Percentiles rank a stretch among this genome's conserved stretches.
phyloP scores from a whole-genome alignment of 176 grass and related monocot species.

The Carex cristatella region DNA sequence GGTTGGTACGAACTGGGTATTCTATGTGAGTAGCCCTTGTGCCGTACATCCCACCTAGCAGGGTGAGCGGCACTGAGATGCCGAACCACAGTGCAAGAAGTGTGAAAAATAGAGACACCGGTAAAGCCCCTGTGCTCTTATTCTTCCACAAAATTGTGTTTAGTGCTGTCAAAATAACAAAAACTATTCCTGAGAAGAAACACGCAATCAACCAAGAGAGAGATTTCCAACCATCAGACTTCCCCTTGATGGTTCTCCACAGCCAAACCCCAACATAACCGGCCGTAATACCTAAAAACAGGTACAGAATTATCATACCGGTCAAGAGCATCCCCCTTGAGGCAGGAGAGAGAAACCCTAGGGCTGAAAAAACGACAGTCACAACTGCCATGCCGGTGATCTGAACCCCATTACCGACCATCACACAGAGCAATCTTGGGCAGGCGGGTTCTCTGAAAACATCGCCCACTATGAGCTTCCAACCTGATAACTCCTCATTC shows the following conservation, averaged over 20 bases:
- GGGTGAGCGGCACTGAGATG: slow-evolving; percentile 73
- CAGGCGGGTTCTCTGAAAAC: slow-evolving; percentile 76
- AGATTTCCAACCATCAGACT: slow-evolving; percentile 69
- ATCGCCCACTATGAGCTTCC: slow-evolving; percentile 78
- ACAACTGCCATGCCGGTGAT: slow-evolving; percentile 75
- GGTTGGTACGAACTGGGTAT: slow-evolving; percentile 68
- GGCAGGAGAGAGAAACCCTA: slow-evolving; percentile 70
- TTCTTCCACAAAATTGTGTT: slow-evolving; percentile 78
- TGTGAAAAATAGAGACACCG: slow-evolving; percentile 77
- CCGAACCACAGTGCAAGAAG: slow-evolving; percentile 73
- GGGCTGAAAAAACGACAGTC: slow-evolving; percentile 71
- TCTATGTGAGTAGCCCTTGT: slow-evolving; percentile 60
- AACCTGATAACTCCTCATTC: slow-evolving; percentile 83
- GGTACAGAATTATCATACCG: slow-evolving; percentile 79
- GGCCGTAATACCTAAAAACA: slow-evolving; percentile 69
- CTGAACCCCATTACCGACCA: slow-evolving; percentile 78
- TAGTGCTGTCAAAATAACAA: slow-evolving; percentile 59
- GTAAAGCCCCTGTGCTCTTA: slow-evolving; percentile 76
- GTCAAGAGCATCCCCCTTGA: slow-evolving; percentile 86
- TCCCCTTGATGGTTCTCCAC: slow-evolving; percentile 80
- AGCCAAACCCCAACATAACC: slow-evolving; percentile 69
- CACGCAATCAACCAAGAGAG: slow-evolving; percentile 70
- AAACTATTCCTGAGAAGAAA: slow-evolving; percentile 70
- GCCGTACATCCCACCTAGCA: slow-evolving; percentile 58
- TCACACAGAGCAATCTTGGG: slow-evolving; percentile 56